A percentile compares a stretch with the other conserved stretches of the same genome.
These are phyloP conservation scores for Gossypium rotundifolium DNA, from an alignment of 345 rosid species.

Conservation along the genomic window DNA sequence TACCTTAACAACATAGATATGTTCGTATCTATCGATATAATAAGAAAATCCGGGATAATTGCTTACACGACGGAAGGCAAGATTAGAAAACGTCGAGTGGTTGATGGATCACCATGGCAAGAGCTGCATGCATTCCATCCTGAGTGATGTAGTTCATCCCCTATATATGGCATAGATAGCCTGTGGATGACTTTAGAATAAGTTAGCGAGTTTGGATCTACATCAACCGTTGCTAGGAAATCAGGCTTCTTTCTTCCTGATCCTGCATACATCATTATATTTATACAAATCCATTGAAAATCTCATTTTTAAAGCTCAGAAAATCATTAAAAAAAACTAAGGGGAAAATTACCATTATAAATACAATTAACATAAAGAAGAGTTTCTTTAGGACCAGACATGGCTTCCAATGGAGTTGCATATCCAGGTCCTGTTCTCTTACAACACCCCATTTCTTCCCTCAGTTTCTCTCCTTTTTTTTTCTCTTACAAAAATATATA, in stretches of 20 bases:
- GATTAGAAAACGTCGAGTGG: too few relatives aligned
- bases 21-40: too few relatives aligned
- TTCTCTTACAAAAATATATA: not conserved
- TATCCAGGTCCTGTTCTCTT: slow-evolving; percentile 65
- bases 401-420: slow-evolving; percentile 74
- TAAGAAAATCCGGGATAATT: slow-evolving; percentile 17
- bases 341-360: slow-evolving; percentile 44
- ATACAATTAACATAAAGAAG: slow-evolving; percentile 79
- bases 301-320: not conserved
- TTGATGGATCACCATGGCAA: too few relatives aligned
- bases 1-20: too few relatives aligned
- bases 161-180: too few relatives aligned
- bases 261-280: slow-evolving; percentile 48
- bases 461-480: not conserved
- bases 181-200: slow-evolving; percentile 56
- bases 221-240: slow-evolving; percentile 72
- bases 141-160: too few relatives aligned
- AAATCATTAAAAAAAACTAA: not conserved
- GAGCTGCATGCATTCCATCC: too few relatives aligned
- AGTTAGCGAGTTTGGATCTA: slow-evolving; percentile 66
- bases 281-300: not conserved
- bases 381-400: slow-evolving; percentile 75
- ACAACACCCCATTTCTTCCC: slow-evolving; percentile 32
- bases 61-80: too few relatives aligned
- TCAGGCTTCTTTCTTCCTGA: slow-evolving; percentile 77